A percentile compares a stretch with the other conserved stretches of the same genome.
phyloP scores from a whole-genome alignment of 768 basidiomycete genomes.

The Leucosporidium yakuticum region DNA sequence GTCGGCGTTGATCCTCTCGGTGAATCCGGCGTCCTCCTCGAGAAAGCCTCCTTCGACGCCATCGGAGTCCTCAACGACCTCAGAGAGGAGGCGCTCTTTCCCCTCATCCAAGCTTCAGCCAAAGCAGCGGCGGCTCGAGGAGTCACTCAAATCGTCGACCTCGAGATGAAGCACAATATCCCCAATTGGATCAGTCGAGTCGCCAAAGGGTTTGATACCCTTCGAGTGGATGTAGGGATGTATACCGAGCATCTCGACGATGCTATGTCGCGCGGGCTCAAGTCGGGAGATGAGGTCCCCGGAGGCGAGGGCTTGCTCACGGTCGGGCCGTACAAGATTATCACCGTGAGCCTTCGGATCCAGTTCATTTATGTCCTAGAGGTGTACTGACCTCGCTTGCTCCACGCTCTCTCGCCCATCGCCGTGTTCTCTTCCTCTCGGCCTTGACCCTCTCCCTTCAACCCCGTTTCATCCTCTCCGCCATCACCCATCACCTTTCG shows the following conservation, averaged over 20 bases:
- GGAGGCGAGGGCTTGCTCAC: slow-evolving; percentile 30
- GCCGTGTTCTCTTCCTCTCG: too few species aligned
- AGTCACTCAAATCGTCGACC: slow-evolving; percentile 39
- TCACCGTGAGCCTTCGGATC: slow-evolving; percentile 11
- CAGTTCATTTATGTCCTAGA: too few species aligned
- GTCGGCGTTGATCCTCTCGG: slow-evolving; percentile 26
- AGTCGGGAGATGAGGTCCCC: slow-evolving; percentile 30
- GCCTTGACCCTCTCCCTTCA: too few species aligned
- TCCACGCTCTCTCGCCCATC: too few species aligned
- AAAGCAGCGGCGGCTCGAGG: slow-evolving; percentile 37
- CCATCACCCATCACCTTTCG: not conserved
- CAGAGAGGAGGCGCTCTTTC: slow-evolving; percentile 26
- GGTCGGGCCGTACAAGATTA: slow-evolving; percentile 37
- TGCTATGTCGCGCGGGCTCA: slow-evolving; percentile 24
- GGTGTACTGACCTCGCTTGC: too few species aligned
- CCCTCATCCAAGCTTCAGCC: slow-evolving; percentile 25
- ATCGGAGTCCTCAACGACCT: slow-evolving; percentile 29
- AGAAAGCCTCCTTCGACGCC: slow-evolving; percentile 34
- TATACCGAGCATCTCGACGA: slow-evolving; percentile 31
- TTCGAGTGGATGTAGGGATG: slow-evolving; percentile 36
- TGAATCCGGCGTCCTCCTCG: slow-evolving; percentile 35
- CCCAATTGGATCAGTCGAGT: slow-evolving; percentile 22
- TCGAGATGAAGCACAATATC: slow-evolving; percentile 39
- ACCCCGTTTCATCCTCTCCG: too few species aligned
- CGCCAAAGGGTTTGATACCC: slow-evolving; percentile 14